These are phyloP conservation scores for Pestalotiopsis sp. DNA, from an alignment of 2,329 filamentous ascomycete species.

Conservation along the genomic window DNA sequence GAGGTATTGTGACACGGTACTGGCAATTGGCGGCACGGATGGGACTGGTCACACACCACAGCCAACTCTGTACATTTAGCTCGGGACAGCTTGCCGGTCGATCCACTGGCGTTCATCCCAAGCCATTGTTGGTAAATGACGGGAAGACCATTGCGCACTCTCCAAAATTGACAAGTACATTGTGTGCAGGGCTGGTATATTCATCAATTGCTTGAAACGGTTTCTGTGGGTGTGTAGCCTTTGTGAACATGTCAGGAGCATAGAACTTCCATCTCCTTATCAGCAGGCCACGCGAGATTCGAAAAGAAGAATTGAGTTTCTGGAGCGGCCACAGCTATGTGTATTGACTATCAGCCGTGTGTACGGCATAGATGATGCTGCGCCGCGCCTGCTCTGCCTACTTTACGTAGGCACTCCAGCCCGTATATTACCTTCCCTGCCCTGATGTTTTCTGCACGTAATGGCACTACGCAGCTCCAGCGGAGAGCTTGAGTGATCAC, in stretches of 20 bases:
- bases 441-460: not conserved
- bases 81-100: not conserved
- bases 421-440: not conserved
- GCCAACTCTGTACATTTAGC: not conserved
- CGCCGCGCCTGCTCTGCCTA: not conserved
- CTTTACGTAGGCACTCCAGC: too few relatives aligned
- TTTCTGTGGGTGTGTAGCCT: too few relatives aligned
- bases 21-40: not conserved
- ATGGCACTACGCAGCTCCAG: not conserved
- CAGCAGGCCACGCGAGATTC: too few relatives aligned
- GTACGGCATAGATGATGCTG: not conserved
- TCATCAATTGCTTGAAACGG: too few relatives aligned
- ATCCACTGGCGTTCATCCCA: not conserved
- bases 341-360: not conserved
- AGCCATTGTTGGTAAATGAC: too few relatives aligned
- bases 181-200: too few relatives aligned
- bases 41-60: not conserved
- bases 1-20: not conserved
- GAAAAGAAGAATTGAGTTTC: too few relatives aligned
- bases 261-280: too few relatives aligned
- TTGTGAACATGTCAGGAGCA: too few relatives aligned
- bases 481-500: not conserved
- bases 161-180: too few relatives aligned
- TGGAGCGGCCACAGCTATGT: not conserved
- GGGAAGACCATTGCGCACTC: too few relatives aligned